phyloP scores from a whole-genome alignment of 148 eudicot genomes.

The Tetragonia tetragonoides region DNA sequence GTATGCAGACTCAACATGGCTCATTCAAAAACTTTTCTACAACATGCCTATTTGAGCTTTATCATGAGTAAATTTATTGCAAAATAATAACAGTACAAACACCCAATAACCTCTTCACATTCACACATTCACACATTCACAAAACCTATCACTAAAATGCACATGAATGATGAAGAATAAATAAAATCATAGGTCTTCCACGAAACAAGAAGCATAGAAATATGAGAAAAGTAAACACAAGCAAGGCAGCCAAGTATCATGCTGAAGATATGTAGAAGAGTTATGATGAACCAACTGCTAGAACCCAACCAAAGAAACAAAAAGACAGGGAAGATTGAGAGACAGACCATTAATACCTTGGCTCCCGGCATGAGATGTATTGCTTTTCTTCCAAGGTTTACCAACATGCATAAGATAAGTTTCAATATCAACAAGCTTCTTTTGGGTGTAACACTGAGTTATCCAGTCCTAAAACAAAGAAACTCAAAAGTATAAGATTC shows the following conservation, averaged over 20 bases:
- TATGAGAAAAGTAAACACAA: neutral
- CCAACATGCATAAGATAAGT: constrained; percentile 81
- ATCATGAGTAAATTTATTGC: no score
- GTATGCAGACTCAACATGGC: neutral
- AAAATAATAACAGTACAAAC: no score
- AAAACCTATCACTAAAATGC: neutral
- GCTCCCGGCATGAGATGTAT: constrained; percentile 31
- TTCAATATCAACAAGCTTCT: constrained; percentile 86
- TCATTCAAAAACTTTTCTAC: neutral
- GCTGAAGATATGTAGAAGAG: neutral
- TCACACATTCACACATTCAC: neutral
- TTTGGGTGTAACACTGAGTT: constrained; percentile 66
- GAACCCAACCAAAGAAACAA: neutral
- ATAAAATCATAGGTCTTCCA: neutral
- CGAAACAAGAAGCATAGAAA: neutral
- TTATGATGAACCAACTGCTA: neutral
- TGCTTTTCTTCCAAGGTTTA: constrained; percentile 76
- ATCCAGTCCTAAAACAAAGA: constrained; percentile 70
- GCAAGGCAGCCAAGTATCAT: neutral
- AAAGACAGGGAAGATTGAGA: neutral
- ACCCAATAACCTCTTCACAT: neutral
- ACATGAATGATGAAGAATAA: neutral
- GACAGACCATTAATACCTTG: constrained; percentile 41
- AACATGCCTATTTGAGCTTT: no score
- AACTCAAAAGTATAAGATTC: constrained; percentile 24